Conservation (phyloP, 2,329 filamentous ascomycete species). For the Colletotrichum destructivum region DNA sequence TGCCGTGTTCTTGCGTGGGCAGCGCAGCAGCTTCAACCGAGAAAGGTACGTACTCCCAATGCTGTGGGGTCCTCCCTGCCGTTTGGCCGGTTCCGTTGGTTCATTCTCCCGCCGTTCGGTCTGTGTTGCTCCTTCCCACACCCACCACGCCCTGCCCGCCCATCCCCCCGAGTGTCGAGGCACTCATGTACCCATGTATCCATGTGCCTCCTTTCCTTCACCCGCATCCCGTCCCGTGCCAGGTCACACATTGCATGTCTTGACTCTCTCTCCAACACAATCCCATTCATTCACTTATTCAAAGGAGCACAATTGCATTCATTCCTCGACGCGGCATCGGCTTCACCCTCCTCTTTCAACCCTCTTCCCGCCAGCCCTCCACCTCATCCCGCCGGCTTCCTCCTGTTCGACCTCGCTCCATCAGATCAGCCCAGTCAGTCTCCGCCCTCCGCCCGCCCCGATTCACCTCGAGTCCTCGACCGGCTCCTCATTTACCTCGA, state of each 20-base stretch:
- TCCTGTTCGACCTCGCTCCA: not conserved
- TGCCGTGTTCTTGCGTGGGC: too few relatives aligned
- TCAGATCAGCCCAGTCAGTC: not conserved
- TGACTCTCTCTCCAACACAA: not conserved
- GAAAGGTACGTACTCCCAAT: not conserved
- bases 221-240: not conserved
- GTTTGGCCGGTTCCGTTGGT: not conserved
- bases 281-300: constrained; percentile 9
- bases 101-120: not conserved
- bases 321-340: constrained; percentile 10
- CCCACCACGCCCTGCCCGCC: not conserved
- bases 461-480: not conserved
- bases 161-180: too few relatives aligned
- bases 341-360: not conserved
- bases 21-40: too few relatives aligned
- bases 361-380: not conserved
- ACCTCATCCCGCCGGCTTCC: not conserved
- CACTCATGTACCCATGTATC: not conserved
- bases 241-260: too few relatives aligned
- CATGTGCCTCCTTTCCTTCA: not conserved
- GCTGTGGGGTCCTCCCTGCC: too few relatives aligned
- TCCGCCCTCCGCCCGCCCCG: not conserved
- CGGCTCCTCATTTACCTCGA: not conserved
- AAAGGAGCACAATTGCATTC: constrained; percentile 20
- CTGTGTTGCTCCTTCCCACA: constrained; percentile 27